Base-by-base conservation (phyloP, 2,329 filamentous ascomycete species). In the Nemania abortiva region DNA sequence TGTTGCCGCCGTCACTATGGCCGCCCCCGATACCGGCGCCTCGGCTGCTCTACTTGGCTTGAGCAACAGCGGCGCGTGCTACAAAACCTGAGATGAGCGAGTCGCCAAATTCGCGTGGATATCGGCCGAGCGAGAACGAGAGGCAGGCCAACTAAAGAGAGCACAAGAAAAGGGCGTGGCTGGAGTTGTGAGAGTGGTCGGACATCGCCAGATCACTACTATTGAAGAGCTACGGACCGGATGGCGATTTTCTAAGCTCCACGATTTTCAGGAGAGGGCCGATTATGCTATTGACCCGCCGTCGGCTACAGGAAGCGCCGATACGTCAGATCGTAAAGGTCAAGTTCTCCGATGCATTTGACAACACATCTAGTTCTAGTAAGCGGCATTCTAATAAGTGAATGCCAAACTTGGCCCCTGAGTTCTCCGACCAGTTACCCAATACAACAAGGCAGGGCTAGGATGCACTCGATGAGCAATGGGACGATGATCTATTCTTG, bases 401-500 rank as follows among this genome's bases (percentile, higher is more conserved):
- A 5, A 34, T 6, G 10, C 31, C 31, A 34, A 34, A 34, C 31
- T 10, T 34, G 31, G 10, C 34, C 11, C 45, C 22, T 13, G 42
- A 47, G 37, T 34, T 34, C 10, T 34, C 31, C 10, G 31, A 34
- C 31, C 6, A 34, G 31, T 34, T 10, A 47, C 4, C 31, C 31
- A 10, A 34, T 34, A 18, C 55, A n/a, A 24, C 55, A 10, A 27
- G 10, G 31, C 31, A 3, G 22, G 24, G 9, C 27, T 9, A 10
- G 31, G 31, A 47, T 34, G 10, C 5, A 34, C 5, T 34, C 55
- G 20, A 22, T 10, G 10, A 58, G 20, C 2, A 47, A 9, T 60
- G 45, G 45, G 45, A 45, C 5, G 39, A 57, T 27, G 50, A 59
- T 49, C 27, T 59, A 49, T 59, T 59, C 56, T 42, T 56, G 39